A percentile compares a stretch with the other conserved stretches of the same genome.
Conservation (phyloP, 2,329 filamentous ascomycete species). For the Harringtonia aguacate region DNA sequence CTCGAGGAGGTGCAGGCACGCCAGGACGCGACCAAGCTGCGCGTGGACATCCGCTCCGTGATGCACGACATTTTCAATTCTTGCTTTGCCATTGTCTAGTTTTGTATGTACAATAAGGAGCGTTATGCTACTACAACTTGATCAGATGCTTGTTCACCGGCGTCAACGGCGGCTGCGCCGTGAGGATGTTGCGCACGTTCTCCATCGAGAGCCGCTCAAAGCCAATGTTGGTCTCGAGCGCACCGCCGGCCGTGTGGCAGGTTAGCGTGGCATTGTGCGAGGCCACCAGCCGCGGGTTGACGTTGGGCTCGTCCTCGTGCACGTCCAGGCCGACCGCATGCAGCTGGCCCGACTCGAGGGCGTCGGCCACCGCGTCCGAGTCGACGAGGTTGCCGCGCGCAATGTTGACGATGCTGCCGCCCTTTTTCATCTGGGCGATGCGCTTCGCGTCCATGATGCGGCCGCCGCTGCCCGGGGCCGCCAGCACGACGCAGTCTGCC, state of each 20-base stretch:
- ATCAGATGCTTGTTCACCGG: slow-evolving; percentile 43
- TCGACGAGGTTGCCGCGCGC: slow-evolving; percentile 40
- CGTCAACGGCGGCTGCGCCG: slow-evolving; percentile 31
- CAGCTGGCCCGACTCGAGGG: slow-evolving; percentile 32
- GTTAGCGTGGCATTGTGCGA: slow-evolving; percentile 30
- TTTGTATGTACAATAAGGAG: neutral
- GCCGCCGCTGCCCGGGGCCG: slow-evolving; percentile 35
- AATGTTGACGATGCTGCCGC: slow-evolving; percentile 42
- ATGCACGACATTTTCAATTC: slow-evolving; percentile 39
- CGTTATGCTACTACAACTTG: slow-evolving; percentile 6
- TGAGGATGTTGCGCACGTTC: slow-evolving; percentile 38
- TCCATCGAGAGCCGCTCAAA: slow-evolving; percentile 44
- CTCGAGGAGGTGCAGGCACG: slow-evolving; percentile 33
- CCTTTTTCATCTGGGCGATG: slow-evolving; percentile 36
- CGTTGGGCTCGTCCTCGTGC: slow-evolving; percentile 35
- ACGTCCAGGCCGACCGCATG: slow-evolving; percentile 39
- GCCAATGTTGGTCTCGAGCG: slow-evolving; percentile 39
- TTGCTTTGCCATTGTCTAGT: slow-evolving; percentile 40
- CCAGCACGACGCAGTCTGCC: slow-evolving; percentile 39
- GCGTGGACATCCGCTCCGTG: slow-evolving; percentile 32
- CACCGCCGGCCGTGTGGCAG: slow-evolving; percentile 43
- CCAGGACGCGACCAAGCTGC: slow-evolving; percentile 26
- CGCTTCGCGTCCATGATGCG: slow-evolving; percentile 27
- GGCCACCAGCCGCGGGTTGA: slow-evolving; percentile 22
- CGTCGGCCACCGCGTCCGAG: slow-evolving; percentile 33